phyloP scores from a whole-genome alignment of 345 rosid genomes.

The Euclidium syriacum region DNA sequence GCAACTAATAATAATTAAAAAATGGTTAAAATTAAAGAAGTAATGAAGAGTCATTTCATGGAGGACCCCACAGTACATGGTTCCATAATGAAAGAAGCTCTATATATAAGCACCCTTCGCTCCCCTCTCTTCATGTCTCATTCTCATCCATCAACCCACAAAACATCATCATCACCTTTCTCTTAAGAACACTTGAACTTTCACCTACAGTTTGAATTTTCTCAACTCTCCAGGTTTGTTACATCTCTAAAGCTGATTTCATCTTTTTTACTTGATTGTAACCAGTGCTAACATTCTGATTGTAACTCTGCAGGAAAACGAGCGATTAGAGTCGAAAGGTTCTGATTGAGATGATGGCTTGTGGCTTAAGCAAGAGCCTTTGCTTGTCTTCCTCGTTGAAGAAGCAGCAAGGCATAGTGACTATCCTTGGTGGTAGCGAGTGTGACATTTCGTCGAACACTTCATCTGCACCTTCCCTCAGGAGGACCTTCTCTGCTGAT shows the following conservation, averaged over 20 bases:
- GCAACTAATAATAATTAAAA: background rate
- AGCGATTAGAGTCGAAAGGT: background rate
- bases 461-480: slow-evolving; percentile 46
- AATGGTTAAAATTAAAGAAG: background rate
- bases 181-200: background rate
- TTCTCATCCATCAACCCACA: slow-evolving; percentile 18
- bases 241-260: background rate
- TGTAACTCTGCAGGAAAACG: slow-evolving; percentile 30
- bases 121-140: slow-evolving; percentile 16
- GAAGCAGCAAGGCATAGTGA: slow-evolving; percentile 67
- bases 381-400: slow-evolving; percentile 42
- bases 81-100: slow-evolving; percentile 38
- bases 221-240: slow-evolving; percentile 16
- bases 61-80: slow-evolving; percentile 61
- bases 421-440: slow-evolving; percentile 50
- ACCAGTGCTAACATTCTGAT: slow-evolving; percentile 30
- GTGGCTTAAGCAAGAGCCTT: slow-evolving; percentile 40
- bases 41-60: slow-evolving; percentile 31
- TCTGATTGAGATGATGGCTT: slow-evolving; percentile 38
- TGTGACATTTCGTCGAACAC: slow-evolving; percentile 22
- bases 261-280: background rate
- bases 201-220: background rate
- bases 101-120: slow-evolving; percentile 40
- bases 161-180: slow-evolving; percentile 13
- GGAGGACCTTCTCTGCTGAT: slow-evolving; percentile 79